These are phyloP conservation scores for Chrysanthemum seticuspe DNA, from an alignment of 129 eudicot species.

Conservation along the genomic window DNA sequence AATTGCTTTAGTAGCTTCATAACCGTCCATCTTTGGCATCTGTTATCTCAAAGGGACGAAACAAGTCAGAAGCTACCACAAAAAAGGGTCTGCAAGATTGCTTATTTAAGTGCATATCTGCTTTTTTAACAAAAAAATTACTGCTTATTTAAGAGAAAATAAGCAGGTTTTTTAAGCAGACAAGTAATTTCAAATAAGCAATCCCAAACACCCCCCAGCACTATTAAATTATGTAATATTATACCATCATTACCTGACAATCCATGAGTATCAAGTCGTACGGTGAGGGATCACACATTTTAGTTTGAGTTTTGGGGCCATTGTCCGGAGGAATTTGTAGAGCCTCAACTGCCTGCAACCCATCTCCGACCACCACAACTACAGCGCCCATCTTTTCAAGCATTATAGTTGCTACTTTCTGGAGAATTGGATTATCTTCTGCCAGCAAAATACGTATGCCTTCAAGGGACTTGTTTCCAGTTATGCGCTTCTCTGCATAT, in stretches of 20 bases:
- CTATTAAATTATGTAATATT: background rate
- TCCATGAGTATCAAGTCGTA: slow-evolving; percentile 94
- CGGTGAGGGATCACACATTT: slow-evolving; percentile 34
- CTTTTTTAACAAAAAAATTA: too few relatives aligned
- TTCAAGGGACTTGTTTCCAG: slow-evolving; percentile 55
- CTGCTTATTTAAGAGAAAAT: too few relatives aligned
- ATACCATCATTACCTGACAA: slow-evolving; percentile 62
- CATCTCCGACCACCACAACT: slow-evolving; percentile 90
- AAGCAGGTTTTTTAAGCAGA: too few relatives aligned
- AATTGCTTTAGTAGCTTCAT: slow-evolving; percentile 91
- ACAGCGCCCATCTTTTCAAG: slow-evolving; percentile 87
- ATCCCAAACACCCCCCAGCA: background rate
- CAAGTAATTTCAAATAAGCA: too few relatives aligned
- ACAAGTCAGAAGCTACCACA: slow-evolving; percentile 12
- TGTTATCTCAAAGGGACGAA: slow-evolving; percentile 20
- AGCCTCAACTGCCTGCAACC: slow-evolving; percentile 80
- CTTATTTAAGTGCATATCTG: too few relatives aligned
- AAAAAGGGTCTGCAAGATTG: background rate
- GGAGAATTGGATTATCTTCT: slow-evolving; percentile 90
- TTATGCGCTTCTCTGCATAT: slow-evolving; percentile 31
- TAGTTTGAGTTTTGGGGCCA: slow-evolving; percentile 17
- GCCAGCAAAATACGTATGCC: slow-evolving; percentile 81
- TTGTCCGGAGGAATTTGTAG: slow-evolving; percentile 37
- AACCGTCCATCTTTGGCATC: slow-evolving; percentile 99
- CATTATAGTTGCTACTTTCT: slow-evolving; percentile 94